Evolutionary conservation across 208 protist species (phyloP).

Genomic region (Zelonia costaricensis): DNA sequence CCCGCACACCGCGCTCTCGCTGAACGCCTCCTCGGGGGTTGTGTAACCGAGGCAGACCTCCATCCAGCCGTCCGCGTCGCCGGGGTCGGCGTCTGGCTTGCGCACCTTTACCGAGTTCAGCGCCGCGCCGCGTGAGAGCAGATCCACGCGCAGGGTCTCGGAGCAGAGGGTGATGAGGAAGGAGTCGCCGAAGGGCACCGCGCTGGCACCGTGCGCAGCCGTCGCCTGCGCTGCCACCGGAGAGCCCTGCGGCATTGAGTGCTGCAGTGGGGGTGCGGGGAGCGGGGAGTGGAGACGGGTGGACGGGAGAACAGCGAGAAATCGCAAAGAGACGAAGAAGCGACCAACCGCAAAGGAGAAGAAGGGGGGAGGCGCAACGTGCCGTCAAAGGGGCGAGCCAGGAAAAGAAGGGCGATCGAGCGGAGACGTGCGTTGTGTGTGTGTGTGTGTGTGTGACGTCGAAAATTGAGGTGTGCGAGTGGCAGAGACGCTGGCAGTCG

Average conservation of each 20-base stretch:
- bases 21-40: conserved; percentile 36
- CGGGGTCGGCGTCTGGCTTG: conserved; percentile 25
- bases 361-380: too few species aligned
- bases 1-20: conserved; percentile 19
- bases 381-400: too few species aligned
- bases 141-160: conserved; percentile 54
- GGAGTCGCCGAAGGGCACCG: conserved; percentile 60
- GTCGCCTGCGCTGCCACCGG: conserved; percentile 16
- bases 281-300: too few species aligned
- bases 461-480: too few species aligned
- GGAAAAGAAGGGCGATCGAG: too few species aligned
- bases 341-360: too few species aligned
- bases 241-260: conserved; percentile 5
- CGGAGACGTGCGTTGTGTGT: too few species aligned
- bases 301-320: too few species aligned
- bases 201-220: conserved; percentile 13
- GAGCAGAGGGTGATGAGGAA: conserved; percentile 56
- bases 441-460: too few species aligned
- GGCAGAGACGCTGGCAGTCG: too few species aligned
- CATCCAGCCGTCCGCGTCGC: conserved; percentile 32
- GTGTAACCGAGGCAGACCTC: conserved; percentile 62
- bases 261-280: background rate
- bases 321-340: too few species aligned
- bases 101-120: conserved; percentile 67
- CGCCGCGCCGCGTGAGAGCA: conserved; percentile 64